Conservation (phyloP, 345 rosid genomes). For the Brassica carinata region DNA sequence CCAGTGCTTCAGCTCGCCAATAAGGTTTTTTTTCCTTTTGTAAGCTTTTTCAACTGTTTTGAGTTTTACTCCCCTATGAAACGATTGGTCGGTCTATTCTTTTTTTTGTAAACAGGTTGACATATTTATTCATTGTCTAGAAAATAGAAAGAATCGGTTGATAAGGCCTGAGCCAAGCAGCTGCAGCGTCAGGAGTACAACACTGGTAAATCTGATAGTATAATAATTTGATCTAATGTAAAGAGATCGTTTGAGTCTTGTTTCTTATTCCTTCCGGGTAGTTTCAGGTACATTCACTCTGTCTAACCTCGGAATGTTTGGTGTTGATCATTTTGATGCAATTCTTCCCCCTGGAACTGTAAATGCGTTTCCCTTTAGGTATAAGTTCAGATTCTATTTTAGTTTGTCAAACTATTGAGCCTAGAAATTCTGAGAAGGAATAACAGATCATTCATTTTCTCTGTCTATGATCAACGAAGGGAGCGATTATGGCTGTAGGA, state of each 20-base stretch:
- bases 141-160: constrained; percentile 96
- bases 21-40: constrained; percentile 50
- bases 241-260: constrained; percentile 19
- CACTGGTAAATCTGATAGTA: constrained; percentile 53
- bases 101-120: constrained; percentile 56
- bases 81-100: background rate
- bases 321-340: constrained; percentile 96
- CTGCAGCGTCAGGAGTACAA: constrained; percentile 91
- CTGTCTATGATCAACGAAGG: constrained; percentile 52
- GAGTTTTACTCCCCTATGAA: background rate
- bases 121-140: constrained; percentile 83
- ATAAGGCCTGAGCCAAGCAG: constrained; percentile 93
- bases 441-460: constrained; percentile 1
- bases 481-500: constrained; percentile 99
- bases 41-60: background rate
- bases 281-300: constrained; percentile 86
- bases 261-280: background rate
- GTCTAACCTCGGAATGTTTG: constrained; percentile 98
- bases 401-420: no score
- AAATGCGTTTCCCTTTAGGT: constrained; percentile 32
- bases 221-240: background rate
- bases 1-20: constrained; percentile 98
- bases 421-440: no score
- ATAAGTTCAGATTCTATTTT: background rate
- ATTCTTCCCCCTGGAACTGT: constrained; percentile 97